Conservation (phyloP, 108 stramenopile species). For the Cyclotella atomus region DNA sequence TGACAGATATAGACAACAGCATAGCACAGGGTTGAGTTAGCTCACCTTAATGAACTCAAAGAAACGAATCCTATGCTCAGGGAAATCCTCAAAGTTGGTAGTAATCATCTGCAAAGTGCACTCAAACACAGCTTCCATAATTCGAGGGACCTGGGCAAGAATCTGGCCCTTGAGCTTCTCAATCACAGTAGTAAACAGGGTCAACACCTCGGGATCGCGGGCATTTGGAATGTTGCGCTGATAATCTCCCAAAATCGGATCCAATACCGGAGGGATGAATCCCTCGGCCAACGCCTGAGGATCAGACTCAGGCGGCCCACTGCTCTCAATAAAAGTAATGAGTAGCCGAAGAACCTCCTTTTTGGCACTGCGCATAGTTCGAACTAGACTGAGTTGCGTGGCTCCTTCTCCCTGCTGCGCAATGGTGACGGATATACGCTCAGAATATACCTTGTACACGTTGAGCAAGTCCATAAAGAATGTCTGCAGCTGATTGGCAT, state of each 20-base stretch:
- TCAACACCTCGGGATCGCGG: constrained; percentile 95
- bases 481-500: constrained; percentile 90
- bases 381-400: constrained; percentile 86
- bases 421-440: constrained; percentile 91
- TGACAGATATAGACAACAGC: not conserved
- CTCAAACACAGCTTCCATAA: constrained; percentile 98
- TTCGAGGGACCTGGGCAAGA: constrained; percentile 89
- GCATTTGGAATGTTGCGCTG: constrained; percentile 92
- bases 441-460: constrained; percentile 97
- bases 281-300: constrained; percentile 87
- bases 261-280: constrained; percentile 96
- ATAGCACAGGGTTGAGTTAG: not conserved
- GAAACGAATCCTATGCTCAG: constrained; percentile 97
- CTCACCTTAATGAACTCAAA: constrained; percentile 92
- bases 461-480: constrained; percentile 98
- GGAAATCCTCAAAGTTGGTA: constrained; percentile 97
- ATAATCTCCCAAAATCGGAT: constrained; percentile 96
- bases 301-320: constrained; percentile 94
- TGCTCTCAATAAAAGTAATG: constrained; percentile 91
- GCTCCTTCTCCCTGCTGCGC: constrained; percentile 89
- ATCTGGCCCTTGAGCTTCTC: constrained; percentile 89
- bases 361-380: constrained; percentile 97
- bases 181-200: constrained; percentile 91
- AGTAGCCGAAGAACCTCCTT: constrained; percentile 95
- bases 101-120: constrained; percentile 99